Evolutionary conservation across 257 asterid genomes (phyloP), one percentile per base, ranked within the genome.

Genomic region (Solanum sejunctum): DNA sequence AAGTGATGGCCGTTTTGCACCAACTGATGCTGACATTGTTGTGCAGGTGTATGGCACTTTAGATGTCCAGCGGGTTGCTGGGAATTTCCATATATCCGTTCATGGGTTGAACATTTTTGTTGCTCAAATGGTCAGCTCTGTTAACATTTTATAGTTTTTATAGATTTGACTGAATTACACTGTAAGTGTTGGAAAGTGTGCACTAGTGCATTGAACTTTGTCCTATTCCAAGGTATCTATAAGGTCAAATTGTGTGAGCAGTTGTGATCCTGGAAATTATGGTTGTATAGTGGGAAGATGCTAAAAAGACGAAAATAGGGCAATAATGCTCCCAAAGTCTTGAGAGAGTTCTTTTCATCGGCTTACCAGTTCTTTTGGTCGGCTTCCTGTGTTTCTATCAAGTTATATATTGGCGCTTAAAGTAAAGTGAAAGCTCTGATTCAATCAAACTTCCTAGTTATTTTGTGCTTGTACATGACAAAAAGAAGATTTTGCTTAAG

Each of bases 31-130:
- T 51, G 41, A 75, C 61, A 54, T 88, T 32, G 60, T 83, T 80
- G 82, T 86, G 87, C 93, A 97, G 99, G 98, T 97, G 58, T 97
- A 91, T 81, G 99, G 99, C 69, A 90, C 89, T 85, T 87, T 97
- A 88, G 98, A 97, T 84, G 99, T 97, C 86, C 99, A 97, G 91
- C 88, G 99, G 84, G 99, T 97, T 88, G 98, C 99, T 77, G 99
- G 98, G 88, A 97, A 97, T 91, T 97, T 97, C 89, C 98, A 97
- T 83, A 92, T 97, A 82, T 97, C 98, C 63, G 96, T 97, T 83
- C 98, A 97, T 73, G 98, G 99, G 49, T 86, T 97, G 87, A 95
- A 94, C 91, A 92, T 95, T 88, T 93, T 94, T 87, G 98, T 95
- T 70, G 99, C 98, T 21, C 99, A 97, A 92, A 92, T 88, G 97